Conservation (phyloP, 805 yeast species). For the Candida ulmi region DNA sequence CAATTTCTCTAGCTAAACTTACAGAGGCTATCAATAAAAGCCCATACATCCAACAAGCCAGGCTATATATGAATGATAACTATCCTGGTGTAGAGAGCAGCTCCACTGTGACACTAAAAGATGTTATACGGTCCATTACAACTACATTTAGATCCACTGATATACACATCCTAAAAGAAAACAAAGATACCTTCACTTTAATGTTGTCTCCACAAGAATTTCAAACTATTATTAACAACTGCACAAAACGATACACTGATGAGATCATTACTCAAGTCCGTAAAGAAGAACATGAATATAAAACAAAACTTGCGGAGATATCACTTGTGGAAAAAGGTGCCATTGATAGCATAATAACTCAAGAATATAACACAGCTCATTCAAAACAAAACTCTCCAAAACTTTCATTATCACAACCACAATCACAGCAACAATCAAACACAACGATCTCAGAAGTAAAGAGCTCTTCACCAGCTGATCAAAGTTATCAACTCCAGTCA, state of each 20-base stretch:
- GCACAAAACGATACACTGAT: constrained; percentile 8
- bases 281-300: constrained; percentile 11
- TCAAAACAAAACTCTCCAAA: not conserved
- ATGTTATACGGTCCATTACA: constrained; percentile 22
- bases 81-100: constrained; percentile 2
- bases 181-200: constrained; percentile 19
- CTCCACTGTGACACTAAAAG: constrained; percentile 12
- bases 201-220: constrained; percentile 15
- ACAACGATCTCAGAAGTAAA: not conserved
- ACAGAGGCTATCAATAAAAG: constrained; percentile 17
- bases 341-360: constrained; percentile 12
- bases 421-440: not conserved
- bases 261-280: constrained; percentile 5
- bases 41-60: constrained; percentile 9
- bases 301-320: constrained; percentile 10
- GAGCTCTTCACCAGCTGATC: not conserved
- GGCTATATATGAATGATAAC: constrained; percentile 6
- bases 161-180: constrained; percentile 19
- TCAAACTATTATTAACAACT: constrained; percentile 9
- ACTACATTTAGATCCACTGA: constrained; percentile 17
- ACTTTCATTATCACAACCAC: not conserved
- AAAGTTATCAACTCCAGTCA: not conserved
- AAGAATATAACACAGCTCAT: constrained; percentile 9
- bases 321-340: constrained; percentile 16
- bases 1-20: constrained; percentile 18